phyloP scores from a whole-genome alignment of 2,329 filamentous ascomycete genomes.

The Cladosporium sp. region DNA sequence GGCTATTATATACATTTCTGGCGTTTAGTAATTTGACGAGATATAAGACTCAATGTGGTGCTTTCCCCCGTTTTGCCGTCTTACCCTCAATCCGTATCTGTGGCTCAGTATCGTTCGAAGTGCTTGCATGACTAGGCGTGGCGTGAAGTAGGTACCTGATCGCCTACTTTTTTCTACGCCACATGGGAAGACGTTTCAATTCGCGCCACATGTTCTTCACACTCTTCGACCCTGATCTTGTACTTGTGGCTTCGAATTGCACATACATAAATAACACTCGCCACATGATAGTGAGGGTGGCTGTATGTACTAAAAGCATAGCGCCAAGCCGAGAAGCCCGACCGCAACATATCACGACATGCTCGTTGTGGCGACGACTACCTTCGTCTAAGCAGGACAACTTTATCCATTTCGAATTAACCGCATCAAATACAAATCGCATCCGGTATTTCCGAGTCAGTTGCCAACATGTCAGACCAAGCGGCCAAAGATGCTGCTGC shows the following conservation, averaged over 20 bases:
- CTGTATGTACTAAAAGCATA: not conserved
- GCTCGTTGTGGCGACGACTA: not conserved
- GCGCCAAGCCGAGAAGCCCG: conserved; percentile 3
- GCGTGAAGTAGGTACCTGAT: not conserved
- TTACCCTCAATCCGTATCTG: not conserved
- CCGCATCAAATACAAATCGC: not conserved
- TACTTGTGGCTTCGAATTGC: conserved; percentile 5
- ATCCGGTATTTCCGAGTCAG: not conserved
- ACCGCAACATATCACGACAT: not conserved
- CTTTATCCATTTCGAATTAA: not conserved
- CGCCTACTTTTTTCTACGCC: not conserved
- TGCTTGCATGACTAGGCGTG: conserved; percentile 1
- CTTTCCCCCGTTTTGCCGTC: not conserved
- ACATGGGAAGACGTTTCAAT: not conserved
- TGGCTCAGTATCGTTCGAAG: not conserved
- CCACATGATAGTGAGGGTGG: not conserved
- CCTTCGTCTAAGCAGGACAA: not conserved
- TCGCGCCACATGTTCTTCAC: not conserved
- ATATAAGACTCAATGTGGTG: not conserved
- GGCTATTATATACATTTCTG: not conserved
- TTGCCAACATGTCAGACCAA: conserved; percentile 28
- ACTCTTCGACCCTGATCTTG: conserved; percentile 3
- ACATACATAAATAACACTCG: not conserved
- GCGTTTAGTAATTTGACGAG: conserved; percentile 12
- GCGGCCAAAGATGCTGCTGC: conserved; percentile 47